Base-by-base conservation (phyloP, 768 basidiomycete genomes). In the Boletus rubroflammeus region DNA sequence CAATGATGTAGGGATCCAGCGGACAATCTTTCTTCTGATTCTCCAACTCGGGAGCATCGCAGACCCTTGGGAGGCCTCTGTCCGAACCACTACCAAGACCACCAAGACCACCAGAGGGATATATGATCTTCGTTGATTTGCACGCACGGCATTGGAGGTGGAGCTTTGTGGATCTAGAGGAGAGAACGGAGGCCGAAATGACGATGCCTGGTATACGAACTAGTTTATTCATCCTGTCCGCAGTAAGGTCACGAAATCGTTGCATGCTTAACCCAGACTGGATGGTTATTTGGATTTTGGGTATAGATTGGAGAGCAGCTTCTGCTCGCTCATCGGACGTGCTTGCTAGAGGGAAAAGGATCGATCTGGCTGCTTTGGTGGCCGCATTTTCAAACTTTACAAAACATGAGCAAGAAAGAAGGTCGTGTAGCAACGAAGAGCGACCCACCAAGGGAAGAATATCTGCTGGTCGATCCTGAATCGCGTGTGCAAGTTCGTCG, bases 121-220 rank as follows among this genome's bases (percentile, higher is more conserved):
- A 82, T 38, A 98, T 79, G 0, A 80, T 80, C 68, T 90, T 93
- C 9, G 84, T 81, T 3, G 85, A 83, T 34, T 90, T 81, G 69
- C 97, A 99, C 1, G 86, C 84, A 54, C 93, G 91, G 71, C 97
- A 99, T 70, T 94, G 93, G 17, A 99, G 79, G 62, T 91, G 87
- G 5, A 99, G 80, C 59, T 88, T 91, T 21, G 93, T 94, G 10
- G 97, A 93, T 41, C 96, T 86, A 2, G 96, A 91, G 0, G 93
- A 91, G 21, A 98, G 81, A 17, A 93, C 87, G 10, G 94, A 96
- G 0, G 97, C 92, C 31, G 95, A 95, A 67, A 98, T 98, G 68
- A 98, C 94, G 63, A 99, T 99, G 31, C 97, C 97, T 2, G 97
- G 97, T 40, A 98, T 82, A 55, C 97, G 90, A 35, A 99, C 95